Percentiles rank a stretch among this genome's conserved stretches.
Evolutionary conservation across 1,284 basidiomycete species (phyloP).

Genomic region (Apiotrichum domesticum): DNA sequence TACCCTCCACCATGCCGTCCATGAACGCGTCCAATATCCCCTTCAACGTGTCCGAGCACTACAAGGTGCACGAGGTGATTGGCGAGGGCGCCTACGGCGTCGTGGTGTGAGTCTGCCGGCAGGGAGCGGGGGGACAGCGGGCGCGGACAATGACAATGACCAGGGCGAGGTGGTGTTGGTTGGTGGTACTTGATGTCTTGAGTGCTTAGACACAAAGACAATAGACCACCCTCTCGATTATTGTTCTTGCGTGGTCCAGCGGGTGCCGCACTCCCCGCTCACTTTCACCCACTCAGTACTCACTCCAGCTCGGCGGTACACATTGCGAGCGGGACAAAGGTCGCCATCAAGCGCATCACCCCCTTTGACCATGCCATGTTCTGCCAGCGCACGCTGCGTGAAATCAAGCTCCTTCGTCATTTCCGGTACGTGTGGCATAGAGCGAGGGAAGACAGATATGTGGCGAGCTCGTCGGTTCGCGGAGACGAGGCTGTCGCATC

Average conservation of each 20-base stretch:
- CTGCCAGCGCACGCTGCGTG: conserved; percentile 75
- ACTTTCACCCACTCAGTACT: no score
- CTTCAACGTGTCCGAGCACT: conserved; percentile 53
- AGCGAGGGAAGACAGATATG: background rate
- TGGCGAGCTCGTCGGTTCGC: no score
- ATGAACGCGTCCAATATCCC: conserved; percentile 24
- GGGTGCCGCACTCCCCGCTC: background rate
- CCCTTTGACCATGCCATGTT: conserved; percentile 93
- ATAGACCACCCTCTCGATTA: no score
- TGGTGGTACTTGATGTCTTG: no score
- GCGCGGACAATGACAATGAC: no score
- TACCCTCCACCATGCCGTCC: background rate
- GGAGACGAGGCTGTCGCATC: background rate
- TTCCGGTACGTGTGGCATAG: conserved; percentile 50
- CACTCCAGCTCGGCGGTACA: conserved; percentile 65
- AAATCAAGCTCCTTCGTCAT: conserved; percentile 85
- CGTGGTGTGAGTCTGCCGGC: conserved; percentile 57
- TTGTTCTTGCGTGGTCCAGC: no score
- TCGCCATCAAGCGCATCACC: conserved; percentile 86
- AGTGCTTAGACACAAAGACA: no score
- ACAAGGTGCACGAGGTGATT: conserved; percentile 83
- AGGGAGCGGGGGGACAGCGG: no score
- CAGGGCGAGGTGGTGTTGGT: no score
- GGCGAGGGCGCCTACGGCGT: conserved; percentile 74
- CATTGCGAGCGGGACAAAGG: conserved; percentile 68